Base-by-base conservation (phyloP, 768 basidiomycete genomes). In the Tylopilus balloui region DNA sequence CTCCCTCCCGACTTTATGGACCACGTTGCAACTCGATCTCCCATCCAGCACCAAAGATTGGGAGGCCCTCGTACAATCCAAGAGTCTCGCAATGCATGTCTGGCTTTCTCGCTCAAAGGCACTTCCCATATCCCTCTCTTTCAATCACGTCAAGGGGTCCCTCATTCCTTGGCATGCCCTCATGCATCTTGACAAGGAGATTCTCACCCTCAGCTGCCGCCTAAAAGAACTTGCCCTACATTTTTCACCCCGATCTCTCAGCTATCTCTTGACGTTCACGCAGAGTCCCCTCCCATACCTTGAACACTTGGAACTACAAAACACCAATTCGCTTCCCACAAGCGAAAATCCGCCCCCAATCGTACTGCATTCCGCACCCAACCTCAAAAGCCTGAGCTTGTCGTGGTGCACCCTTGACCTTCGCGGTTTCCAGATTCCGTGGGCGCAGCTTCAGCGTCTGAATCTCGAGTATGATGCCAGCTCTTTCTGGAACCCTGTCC, bases 321-420 rank as follows among this genome's bases (percentile, higher is more conserved):
- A 56, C 42, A 52, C 54, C 45, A 64, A 62, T 14, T n/a, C 55
- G 0, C 56, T 66, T 4, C 59, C 64, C 13, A 49, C 54, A 0
- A 64, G 6, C 13, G 64, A 67, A 27, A 54, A 56, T 15, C 67
- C 62, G 11, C 51, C 65, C 24, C 51, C 62, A 5, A 42, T 66
- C 17, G 36, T 55, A 9, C 28, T 66, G 17, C 56, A 62, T 28
- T 64, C 55, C 3, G 65, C 62, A 24, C 62, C 67, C 23, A 53
- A 19, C 20, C 67, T 67, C 34, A 62, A 51, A 12, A 63, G 65
- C 42, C 32, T 66, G 8, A 56, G 51, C 12, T 12, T 69, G 3
- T 65, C 65, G 2, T 69, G 57, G 67, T 57, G 62, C 28, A 47
- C 39, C 24, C 53, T 69, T 4, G 65, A 66, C 42, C 63, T 67